Base-by-base conservation (phyloP, 2,329 filamentous ascomycete genomes). In the Fusarium citri region DNA sequence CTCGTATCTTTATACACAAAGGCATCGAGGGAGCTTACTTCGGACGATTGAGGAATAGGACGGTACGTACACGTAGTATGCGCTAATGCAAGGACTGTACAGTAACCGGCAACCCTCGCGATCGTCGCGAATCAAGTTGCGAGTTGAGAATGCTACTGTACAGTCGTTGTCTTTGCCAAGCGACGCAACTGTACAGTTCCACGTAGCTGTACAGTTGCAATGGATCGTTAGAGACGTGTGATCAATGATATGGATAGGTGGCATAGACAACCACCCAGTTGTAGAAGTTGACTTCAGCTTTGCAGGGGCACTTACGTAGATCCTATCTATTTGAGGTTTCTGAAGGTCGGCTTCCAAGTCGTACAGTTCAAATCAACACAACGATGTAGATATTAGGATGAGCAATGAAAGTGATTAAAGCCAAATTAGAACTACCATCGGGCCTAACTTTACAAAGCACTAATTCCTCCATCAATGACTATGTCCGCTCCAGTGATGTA, bases 401-500 rank as follows among this genome's bases (percentile, higher is more conserved):
- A 46, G 20, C 9, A 46, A 26, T 7, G 23, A 23, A 9, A 7
- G 7, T 12, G 6, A 46, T 18, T 6, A 23, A 18, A 11, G 5
- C 10, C n/a, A 30, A 48, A 48, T n/a, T 28, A 23, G 16, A 53
- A 6, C 23, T 30, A 11, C n/a, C 25, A 15, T 8, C 1, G 20
- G 6, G 14, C 20, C 2, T n/a, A 26, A n/a, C 10, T 8, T 31
- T 65, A 65, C 8, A 65, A 42, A 18, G 50, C 60, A 14, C 62
- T 65, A 6, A 65, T 65, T 5, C 62, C 62, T 5, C 62, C 62
- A 26, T 65, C 62, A 10, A 65, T 31, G 20, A 65, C 10, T 9
- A 65, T 25, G 23, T 65, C 62, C 5, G 60, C 60, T 2, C 62
- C 62, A 2, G 62, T 65, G 3, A 65, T 65, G 9, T 65, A 65